Percentiles rank a stretch among this genome's conserved stretches.
Evolutionary conservation across 2,329 filamentous ascomycete species (phyloP).

Genomic region (Tolypocladium guangdongense): DNA sequence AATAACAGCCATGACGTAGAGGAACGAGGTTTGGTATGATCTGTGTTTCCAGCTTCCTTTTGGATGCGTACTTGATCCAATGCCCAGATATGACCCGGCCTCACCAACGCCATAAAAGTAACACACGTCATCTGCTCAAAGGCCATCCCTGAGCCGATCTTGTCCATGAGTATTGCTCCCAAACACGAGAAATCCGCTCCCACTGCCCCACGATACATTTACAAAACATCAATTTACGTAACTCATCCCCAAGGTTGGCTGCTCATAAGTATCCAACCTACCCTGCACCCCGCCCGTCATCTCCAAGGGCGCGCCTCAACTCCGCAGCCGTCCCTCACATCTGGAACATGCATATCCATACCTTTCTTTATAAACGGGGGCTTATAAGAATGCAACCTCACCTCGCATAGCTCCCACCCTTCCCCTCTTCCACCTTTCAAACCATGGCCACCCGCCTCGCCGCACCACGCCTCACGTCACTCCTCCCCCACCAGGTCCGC

Average conservation of each 20-base stretch:
- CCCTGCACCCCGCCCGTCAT: background rate
- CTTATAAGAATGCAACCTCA: background rate
- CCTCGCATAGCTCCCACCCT: background rate
- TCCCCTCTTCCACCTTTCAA: background rate
- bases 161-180: too few species aligned
- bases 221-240: too few species aligned
- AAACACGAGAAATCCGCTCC: too few species aligned
- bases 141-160: too few species aligned
- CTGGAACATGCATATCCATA: background rate
- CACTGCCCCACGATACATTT: too few species aligned
- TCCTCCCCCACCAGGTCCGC: conserved; percentile 6
- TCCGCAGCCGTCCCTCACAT: background rate
- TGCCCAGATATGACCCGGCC: background rate
- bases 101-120: background rate
- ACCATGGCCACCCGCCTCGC: conserved; percentile 7
- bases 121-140: background rate
- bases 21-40: too few species aligned
- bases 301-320: background rate
- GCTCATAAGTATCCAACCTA: background rate
- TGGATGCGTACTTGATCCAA: background rate
- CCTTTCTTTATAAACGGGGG: too few species aligned
- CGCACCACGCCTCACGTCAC: conserved; percentile 3
- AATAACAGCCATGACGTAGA: too few species aligned
- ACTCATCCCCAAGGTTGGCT: background rate
- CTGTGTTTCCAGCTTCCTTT: background rate